phyloP scores from a whole-genome alignment of 1,284 basidiomycete genomes.

The Neonothopanus nambi region DNA sequence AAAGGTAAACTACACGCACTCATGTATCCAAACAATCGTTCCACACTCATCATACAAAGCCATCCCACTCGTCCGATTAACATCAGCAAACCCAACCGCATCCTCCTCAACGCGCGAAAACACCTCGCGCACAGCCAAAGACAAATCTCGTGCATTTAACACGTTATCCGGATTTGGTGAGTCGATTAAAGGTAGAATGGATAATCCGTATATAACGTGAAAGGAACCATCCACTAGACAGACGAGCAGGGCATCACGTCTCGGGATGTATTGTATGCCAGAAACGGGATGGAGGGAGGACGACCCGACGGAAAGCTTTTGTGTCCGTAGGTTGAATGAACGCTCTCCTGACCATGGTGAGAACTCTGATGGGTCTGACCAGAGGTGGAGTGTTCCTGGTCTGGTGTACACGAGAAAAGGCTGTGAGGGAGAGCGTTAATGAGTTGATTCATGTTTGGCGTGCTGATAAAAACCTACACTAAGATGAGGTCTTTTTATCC shows the following conservation, averaged over 20 bases:
- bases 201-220: slow-evolving; percentile 42
- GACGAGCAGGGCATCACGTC: slow-evolving; percentile 53
- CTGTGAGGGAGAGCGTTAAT: slow-evolving; percentile 36
- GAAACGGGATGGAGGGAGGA: slow-evolving; percentile 56
- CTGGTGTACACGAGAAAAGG: slow-evolving; percentile 58
- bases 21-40: slow-evolving; percentile 66
- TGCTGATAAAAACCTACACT: slow-evolving; percentile 42
- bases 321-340: slow-evolving; percentile 42
- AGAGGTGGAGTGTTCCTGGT: slow-evolving; percentile 59
- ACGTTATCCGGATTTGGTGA: neutral
- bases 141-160: slow-evolving; percentile 47
- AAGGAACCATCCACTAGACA: slow-evolving; percentile 70
- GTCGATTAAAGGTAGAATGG: neutral
- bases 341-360: slow-evolving; percentile 46
- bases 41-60: slow-evolving; percentile 44
- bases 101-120: slow-evolving; percentile 49
- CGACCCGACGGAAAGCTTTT: slow-evolving; percentile 55
- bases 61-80: slow-evolving; percentile 59
- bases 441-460: slow-evolving; percentile 36
- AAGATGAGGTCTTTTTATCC: slow-evolving; percentile 45
- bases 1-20: slow-evolving; percentile 48
- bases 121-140: slow-evolving; percentile 45
- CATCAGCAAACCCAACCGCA: slow-evolving; percentile 45
- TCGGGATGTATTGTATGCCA: slow-evolving; percentile 53
- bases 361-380: slow-evolving; percentile 35